Conservation (phyloP, 805 yeast genomes). For the Candida khao-thaluensis region DNA sequence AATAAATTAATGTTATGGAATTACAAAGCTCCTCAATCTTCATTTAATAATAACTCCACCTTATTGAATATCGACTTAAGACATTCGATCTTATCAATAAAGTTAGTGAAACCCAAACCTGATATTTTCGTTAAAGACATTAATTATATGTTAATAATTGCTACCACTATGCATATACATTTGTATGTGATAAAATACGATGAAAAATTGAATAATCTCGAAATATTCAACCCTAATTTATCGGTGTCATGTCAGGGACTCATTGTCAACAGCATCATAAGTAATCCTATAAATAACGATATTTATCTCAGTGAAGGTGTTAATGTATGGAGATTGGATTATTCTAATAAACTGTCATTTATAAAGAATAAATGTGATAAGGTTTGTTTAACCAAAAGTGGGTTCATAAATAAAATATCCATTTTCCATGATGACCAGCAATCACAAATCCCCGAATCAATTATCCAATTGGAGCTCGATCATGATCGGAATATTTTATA, state of each 20-base stretch:
- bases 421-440: slow-evolving; percentile 18
- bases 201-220: slow-evolving; percentile 46
- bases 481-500: slow-evolving; percentile 75
- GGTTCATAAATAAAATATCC: slow-evolving; percentile 34
- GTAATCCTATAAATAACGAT: slow-evolving; percentile 66
- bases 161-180: slow-evolving; percentile 78
- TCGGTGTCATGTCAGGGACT: slow-evolving; percentile 77
- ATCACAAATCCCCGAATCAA: slow-evolving; percentile 47
- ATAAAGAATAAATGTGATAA: slow-evolving; percentile 80
- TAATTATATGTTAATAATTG: slow-evolving; percentile 66
- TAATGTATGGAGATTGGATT: slow-evolving; percentile 84
- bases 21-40: slow-evolving; percentile 54
- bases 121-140: slow-evolving; percentile 79
- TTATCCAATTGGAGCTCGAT: slow-evolving; percentile 70
- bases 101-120: slow-evolving; percentile 76
- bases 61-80: slow-evolving; percentile 77
- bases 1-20: slow-evolving; percentile 86
- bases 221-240: slow-evolving; percentile 80
- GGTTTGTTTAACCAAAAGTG: slow-evolving; percentile 72
- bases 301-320: slow-evolving; percentile 78
- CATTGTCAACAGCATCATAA: slow-evolving; percentile 60
- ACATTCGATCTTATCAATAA: slow-evolving; percentile 74
- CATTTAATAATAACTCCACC: slow-evolving; percentile 46
- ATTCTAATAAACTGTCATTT: slow-evolving; percentile 82
- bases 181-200: slow-evolving; percentile 69